phyloP scores from a whole-genome alignment of 345 rosid species.

The Populus ilicifolia region DNA sequence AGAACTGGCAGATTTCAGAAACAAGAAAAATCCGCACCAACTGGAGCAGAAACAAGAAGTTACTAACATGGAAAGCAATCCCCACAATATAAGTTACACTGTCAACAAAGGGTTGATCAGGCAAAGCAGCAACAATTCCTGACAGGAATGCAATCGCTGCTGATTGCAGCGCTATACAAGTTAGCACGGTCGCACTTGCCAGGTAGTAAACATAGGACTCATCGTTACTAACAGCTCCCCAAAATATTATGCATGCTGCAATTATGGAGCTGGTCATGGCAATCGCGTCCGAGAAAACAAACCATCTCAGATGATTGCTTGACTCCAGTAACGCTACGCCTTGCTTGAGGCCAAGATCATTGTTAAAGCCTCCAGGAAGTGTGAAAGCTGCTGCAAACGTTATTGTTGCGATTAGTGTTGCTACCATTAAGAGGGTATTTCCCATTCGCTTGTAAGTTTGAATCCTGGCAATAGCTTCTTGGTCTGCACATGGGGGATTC shows the following conservation, averaged over 20 bases:
- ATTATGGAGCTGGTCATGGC: constrained; percentile 8
- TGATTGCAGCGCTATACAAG: not conserved
- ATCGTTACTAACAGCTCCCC: not conserved
- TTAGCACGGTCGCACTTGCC: not conserved
- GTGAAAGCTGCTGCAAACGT: constrained; percentile 3
- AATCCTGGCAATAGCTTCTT: no score
- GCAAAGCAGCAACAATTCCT: not conserved
- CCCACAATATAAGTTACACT: not conserved
- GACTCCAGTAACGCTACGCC: not conserved
- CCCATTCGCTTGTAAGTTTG: not conserved
- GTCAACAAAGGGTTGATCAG: not conserved
- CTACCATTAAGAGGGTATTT: not conserved
- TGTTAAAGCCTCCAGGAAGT: not conserved
- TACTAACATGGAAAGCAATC: not conserved
- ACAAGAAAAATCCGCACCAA: not conserved
- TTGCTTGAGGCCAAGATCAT: not conserved
- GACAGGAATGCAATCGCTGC: not conserved
- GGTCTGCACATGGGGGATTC: not conserved
- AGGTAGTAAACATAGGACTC: constrained; percentile 1
- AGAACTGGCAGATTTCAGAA: not conserved
- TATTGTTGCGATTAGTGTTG: not conserved
- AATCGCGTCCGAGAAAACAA: not conserved
- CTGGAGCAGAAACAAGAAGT: not conserved
- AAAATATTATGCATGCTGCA: constrained; percentile 1
- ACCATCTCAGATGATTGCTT: not conserved